Evolutionary conservation across 2,329 filamentous ascomycete genomes (phyloP).

Genomic region (Aurifilum marmelostoma): DNA sequence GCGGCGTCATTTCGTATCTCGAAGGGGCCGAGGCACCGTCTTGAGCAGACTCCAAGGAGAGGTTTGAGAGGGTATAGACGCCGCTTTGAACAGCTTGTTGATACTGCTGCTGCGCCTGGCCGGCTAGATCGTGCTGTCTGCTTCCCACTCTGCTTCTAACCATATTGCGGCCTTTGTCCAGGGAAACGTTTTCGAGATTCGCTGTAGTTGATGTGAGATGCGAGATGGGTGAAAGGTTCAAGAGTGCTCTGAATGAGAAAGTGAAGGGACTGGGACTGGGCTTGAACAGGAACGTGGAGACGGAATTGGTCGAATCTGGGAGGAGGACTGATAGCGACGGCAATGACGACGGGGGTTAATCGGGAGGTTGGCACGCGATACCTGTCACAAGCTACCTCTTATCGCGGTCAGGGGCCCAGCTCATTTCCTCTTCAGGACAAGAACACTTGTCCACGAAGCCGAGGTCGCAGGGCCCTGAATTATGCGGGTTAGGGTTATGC

Average conservation of each 20-base stretch:
- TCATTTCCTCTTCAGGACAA: neutral
- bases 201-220: neutral
- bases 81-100: slow-evolving; percentile 32
- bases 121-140: neutral
- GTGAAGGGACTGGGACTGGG: neutral
- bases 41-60: neutral
- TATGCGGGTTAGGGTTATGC: neutral
- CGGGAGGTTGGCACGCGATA: neutral
- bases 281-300: neutral
- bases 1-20: neutral
- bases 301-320: neutral
- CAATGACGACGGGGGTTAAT: neutral
- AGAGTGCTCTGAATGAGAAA: neutral
- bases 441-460: neutral
- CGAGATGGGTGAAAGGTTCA: neutral
- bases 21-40: neutral
- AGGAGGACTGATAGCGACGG: neutral
- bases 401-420: slow-evolving; percentile 7
- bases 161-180: neutral
- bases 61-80: slow-evolving; percentile 35
- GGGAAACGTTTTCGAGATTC: neutral
- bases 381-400: slow-evolving; percentile 7
- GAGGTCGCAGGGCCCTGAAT: neutral
- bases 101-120: neutral
- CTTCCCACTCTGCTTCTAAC: slow-evolving; percentile 5